Conservation (phyloP, 2,329 filamentous ascomycete species). For the Ophiostoma sp. region DNA sequence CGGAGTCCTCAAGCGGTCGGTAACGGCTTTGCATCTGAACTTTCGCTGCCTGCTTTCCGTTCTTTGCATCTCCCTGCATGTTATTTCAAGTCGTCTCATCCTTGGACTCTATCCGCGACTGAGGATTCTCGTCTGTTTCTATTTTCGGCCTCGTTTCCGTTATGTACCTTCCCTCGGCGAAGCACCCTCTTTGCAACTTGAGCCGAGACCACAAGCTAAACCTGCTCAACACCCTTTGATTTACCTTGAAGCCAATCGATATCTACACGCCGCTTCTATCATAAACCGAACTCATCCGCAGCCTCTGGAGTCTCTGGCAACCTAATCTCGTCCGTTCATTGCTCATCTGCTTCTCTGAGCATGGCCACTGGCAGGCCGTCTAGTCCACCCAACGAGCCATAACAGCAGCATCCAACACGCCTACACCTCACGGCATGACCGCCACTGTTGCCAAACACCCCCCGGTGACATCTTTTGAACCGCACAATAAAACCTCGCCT, state of each 20-base stretch:
- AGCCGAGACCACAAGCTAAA: neutral
- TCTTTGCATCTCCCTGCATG: neutral
- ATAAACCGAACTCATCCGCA: neutral
- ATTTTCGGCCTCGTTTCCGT: neutral
- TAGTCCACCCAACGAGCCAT: neutral
- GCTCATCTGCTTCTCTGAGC: neutral
- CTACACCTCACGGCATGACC: slow-evolving; percentile 34
- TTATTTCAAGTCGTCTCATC: slow-evolving; percentile 3
- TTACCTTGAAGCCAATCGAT: neutral
- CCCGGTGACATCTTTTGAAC: slow-evolving; percentile 36
- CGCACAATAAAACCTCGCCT: slow-evolving; percentile 42
- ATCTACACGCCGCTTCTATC: neutral
- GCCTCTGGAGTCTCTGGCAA: neutral
- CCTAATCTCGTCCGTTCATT: neutral
- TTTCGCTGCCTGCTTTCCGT: neutral
- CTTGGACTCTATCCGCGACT: neutral
- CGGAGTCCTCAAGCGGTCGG: slow-evolving; percentile 15
- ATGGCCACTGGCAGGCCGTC: neutral
- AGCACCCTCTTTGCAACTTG: neutral
- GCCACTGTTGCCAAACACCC: slow-evolving; percentile 40
- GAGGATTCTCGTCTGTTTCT: neutral
- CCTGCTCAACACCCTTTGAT: neutral
- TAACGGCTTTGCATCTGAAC: slow-evolving; percentile 3
- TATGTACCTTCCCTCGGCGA: neutral
- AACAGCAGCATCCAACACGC: neutral